phyloP scores from a whole-genome alignment of 2,329 filamentous ascomycete species.

The Penicillium sp. region DNA sequence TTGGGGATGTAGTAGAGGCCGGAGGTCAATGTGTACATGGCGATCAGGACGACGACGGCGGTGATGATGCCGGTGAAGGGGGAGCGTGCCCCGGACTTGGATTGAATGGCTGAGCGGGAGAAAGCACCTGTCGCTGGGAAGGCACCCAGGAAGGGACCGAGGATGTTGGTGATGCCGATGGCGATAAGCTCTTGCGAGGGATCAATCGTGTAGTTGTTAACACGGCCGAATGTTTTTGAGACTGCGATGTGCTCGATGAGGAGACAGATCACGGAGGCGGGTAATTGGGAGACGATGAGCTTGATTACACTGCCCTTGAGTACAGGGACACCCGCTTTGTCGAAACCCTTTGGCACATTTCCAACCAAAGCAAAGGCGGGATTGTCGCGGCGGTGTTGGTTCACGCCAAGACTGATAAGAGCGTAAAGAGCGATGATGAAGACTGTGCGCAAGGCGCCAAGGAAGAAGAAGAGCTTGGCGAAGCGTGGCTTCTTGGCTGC shows the following conservation, averaged over 20 bases:
- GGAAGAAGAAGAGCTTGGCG: constrained; percentile 77
- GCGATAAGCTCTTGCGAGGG: constrained; percentile 92
- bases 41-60: constrained; percentile 75
- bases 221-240: constrained; percentile 85
- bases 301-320: constrained; percentile 65
- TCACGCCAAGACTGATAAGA: constrained; percentile 79
- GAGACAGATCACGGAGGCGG: constrained; percentile 80
- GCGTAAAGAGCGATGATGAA: constrained; percentile 92
- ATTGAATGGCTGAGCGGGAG: constrained; percentile 89
- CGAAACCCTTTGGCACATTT: constrained; percentile 77
- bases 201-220: constrained; percentile 92
- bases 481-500: constrained; percentile 66
- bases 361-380: constrained; percentile 73
- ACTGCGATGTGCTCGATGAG: constrained; percentile 94
- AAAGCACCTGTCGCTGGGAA: constrained; percentile 92
- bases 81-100: constrained; percentile 86
- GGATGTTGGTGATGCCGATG: constrained; percentile 81
- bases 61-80: constrained; percentile 87
- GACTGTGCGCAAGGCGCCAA: constrained; percentile 78
- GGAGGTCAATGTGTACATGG: constrained; percentile 78
- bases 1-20: constrained; percentile 91
- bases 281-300: constrained; percentile 68
- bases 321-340: constrained; percentile 68
- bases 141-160: constrained; percentile 83
- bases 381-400: constrained; percentile 61